Evolutionary conservation across 2,329 filamentous ascomycete genomes (phyloP), one percentile per base, ranked within the genome.

Genomic region (Ophiostoma tasmaniense): DNA sequence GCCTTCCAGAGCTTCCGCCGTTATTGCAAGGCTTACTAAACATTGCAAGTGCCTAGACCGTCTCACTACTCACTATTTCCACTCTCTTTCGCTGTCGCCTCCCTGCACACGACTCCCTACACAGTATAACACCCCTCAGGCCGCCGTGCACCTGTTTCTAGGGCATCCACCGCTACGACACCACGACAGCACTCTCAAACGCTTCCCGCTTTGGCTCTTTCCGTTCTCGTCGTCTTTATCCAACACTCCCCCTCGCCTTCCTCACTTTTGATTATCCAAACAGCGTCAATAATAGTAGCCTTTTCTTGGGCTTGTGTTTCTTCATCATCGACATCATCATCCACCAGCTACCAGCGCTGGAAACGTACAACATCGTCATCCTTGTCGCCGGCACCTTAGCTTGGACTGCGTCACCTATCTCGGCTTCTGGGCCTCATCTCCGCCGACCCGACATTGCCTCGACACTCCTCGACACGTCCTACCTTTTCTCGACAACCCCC

Each of bases 101-200:
- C 50, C 42, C 42, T 45, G 13, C 50, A 28, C 50, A 55, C 50
- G 50, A 55, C 50, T 55, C n/a, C n/a, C n/a, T n/a, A n/a, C n/a
- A n/a, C 33, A 33, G 33, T 55, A 22, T 55, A 13, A 55, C 50
- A 55, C 50, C 50, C 50, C 50, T 25, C 50, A 25, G 42, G 17
- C n/a, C 50, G 50, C 55, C 30, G 55, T 61, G 25, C 25, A 28
- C 22, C 30, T 28, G 55, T 28, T 28, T 61, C 55, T 61, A 61
- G 55, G 55, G 55, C 55, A 61, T 30, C 55, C 55, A 25, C 55
- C 25, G 22, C 55, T 61, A 61, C 55, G 25, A 30, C 55, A 25
- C 55, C 55, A 55, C 50, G 50, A 55, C 50, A 22, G 50, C 25
- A 55, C 50, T 30, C 55, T 30, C 55, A 61, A 61, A 61, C 55